phyloP scores from a whole-genome alignment of 176 grass and related monocot genomes.

The Thinopyrum elongatum region DNA sequence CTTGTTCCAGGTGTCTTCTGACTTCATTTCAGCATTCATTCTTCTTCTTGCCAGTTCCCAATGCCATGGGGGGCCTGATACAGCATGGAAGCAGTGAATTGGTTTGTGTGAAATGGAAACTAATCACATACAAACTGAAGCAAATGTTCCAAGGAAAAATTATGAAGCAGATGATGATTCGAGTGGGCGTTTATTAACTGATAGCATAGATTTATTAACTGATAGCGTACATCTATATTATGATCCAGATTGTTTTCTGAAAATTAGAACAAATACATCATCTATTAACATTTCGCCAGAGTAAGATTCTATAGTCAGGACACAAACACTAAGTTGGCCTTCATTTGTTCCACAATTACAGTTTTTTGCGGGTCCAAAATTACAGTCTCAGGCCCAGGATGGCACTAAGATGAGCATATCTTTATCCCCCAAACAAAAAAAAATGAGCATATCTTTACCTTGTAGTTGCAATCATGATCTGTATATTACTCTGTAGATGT shows the following conservation, averaged over 20 bases:
- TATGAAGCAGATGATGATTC: neutral
- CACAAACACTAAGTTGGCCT: no score
- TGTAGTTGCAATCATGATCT: neutral
- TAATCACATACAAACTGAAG: neutral
- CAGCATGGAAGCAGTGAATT: neutral
- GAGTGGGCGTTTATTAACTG: neutral
- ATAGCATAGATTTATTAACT: neutral
- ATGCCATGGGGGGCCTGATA: neutral
- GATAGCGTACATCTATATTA: neutral
- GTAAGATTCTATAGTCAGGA: neutral
- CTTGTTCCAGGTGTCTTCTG: neutral
- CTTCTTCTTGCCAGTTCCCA: neutral
- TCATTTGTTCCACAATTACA: no score
- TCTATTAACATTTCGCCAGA: neutral
- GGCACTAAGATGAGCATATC: neutral
- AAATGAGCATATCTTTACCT: neutral
- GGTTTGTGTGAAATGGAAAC: neutral
- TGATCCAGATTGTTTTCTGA: neutral
- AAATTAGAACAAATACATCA: neutral
- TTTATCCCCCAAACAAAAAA: no score
- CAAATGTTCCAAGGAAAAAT: neutral
- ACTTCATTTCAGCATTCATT: neutral
- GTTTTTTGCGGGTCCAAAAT: neutral
- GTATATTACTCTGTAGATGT: neutral
- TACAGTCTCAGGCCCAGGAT: neutral